Evolutionary conservation across 768 basidiomycete genomes (phyloP), one percentile per base, ranked within the genome.

Genomic region (Pulveroboletus frians): DNA sequence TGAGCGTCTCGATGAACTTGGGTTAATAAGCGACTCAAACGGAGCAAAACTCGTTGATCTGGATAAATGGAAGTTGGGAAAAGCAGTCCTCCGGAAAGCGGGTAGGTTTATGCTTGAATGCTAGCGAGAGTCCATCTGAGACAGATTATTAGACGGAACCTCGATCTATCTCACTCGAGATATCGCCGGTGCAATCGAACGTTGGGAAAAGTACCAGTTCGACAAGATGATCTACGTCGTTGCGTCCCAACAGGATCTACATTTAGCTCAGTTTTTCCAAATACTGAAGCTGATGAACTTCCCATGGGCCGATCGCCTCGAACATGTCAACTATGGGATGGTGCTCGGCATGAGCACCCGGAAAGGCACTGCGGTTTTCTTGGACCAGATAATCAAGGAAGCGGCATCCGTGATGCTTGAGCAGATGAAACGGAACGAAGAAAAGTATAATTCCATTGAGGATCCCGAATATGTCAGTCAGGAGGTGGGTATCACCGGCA

Each of bases 271-370:
- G 63, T 85, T 97, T 70, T 94, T 96, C 84, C 92, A 95, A 71
- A 79, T 95, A 23, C 79, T 97, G 43, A 77, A 88, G 50, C 76
- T 96, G 34, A 92, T 99, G 88, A 81, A 80, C 4, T 88, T 88
- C 71, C 80, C 85, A 0, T 97, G 88, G 88, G 93, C 94, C 1
- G 75, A 80, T 52, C 72, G 71, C 31, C 77, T 97, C 38, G 76
- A 89, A 63, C 95, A 97, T 68, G 74, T 97, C 69, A 95, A 93
- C 71, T 92, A 88, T 58, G 90, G 91, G 15, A 72, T 95, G 52
- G 93, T 99, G 18, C 84, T 81, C 46, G 95, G 95, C 49, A 99
- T 99, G 95, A 93, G 84, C 67, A 91, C 90, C 20, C 80, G 89
- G 29, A 91, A 84, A 69, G 93, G 93, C 31, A 97, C 91, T 0